Evolutionary conservation across 2,329 filamentous ascomycete genomes (phyloP).

Genomic region (Sphaceloma murrayae): DNA sequence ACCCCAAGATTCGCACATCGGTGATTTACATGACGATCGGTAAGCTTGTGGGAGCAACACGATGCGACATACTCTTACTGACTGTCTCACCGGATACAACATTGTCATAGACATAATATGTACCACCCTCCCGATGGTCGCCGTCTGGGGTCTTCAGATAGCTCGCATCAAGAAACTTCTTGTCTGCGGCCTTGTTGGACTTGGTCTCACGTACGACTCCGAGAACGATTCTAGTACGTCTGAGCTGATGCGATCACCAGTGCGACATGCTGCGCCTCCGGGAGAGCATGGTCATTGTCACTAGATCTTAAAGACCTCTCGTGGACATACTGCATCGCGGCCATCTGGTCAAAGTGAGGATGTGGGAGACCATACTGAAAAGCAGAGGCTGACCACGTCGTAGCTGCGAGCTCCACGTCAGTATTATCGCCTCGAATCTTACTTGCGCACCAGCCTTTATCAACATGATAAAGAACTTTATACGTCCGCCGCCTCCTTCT

Average conservation of each 20-base stretch:
- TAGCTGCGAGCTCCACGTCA: constrained; percentile 25
- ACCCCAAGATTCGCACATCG: constrained; percentile 24
- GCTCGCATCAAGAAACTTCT: constrained; percentile 22
- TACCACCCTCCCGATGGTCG: constrained; percentile 23
- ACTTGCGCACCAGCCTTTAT: constrained; percentile 19
- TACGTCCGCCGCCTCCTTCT: neutral
- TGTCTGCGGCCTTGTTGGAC: constrained; percentile 25
- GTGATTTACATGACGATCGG: constrained; percentile 26
- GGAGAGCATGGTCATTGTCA: constrained; percentile 23
- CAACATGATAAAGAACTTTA: constrained; percentile 9
- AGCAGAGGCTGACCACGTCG: constrained; percentile 15
- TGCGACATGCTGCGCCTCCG: constrained; percentile 22
- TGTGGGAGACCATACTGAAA: no score
- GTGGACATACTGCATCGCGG: constrained; percentile 24
- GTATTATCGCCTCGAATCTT: constrained; percentile 26
- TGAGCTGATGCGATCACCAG: constrained; percentile 17
- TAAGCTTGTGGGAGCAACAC: constrained; percentile 17
- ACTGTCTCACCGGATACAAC: constrained; percentile 21
- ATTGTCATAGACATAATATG: constrained; percentile 25
- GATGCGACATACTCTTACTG: neutral
- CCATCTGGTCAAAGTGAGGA: constrained; percentile 21
- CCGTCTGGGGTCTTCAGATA: constrained; percentile 24
- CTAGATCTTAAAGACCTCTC: constrained; percentile 23
- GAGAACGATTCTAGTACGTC: neutral
- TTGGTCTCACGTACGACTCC: constrained; percentile 21